Conservation (phyloP, 805 yeast species). For the Candida ulmi region DNA sequence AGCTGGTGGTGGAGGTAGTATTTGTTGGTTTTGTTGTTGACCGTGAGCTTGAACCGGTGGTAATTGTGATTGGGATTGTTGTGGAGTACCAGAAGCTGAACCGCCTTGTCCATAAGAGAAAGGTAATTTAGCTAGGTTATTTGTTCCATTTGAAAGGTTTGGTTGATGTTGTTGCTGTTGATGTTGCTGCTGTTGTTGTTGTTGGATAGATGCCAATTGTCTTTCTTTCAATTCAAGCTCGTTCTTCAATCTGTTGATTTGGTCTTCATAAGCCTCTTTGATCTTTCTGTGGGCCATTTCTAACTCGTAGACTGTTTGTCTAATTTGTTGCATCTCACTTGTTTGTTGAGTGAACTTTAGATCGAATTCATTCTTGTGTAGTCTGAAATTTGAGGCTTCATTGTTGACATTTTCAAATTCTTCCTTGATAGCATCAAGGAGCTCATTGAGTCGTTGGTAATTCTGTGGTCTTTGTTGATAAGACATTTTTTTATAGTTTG, state of each 20-base stretch:
- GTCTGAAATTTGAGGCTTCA: conserved; percentile 80
- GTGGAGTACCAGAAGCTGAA: conserved; percentile 22
- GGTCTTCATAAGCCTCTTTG: conserved; percentile 95
- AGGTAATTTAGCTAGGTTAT: conserved; percentile 20
- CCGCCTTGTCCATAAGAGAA: conserved; percentile 11
- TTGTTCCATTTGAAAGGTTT: conserved; percentile 19
- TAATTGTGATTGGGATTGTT: conserved; percentile 28
- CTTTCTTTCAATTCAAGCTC: conserved; percentile 82
- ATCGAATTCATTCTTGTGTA: conserved; percentile 91
- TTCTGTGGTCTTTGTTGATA: conserved; percentile 25
- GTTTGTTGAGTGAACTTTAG: conserved; percentile 86
- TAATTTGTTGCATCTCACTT: conserved; percentile 87
- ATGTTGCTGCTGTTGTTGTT: conserved; percentile 36
- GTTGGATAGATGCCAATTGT: conserved; percentile 36
- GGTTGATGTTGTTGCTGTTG: conserved; percentile 18
- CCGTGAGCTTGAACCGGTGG: conserved; percentile 28
- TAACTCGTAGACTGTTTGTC: conserved; percentile 89
- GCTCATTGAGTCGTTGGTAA: conserved; percentile 53
- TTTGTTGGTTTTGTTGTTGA: conserved; percentile 15
- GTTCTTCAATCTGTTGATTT: conserved; percentile 75
- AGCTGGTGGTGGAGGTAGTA: conserved; percentile 21
- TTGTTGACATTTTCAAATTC: conserved; percentile 82
- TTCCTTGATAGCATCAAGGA: conserved; percentile 85
- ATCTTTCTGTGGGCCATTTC: conserved; percentile 92
- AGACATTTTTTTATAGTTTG: conserved; percentile 15